Percentiles rank a stretch among this genome's conserved stretches.
Evolutionary conservation across 2,329 filamentous ascomycete species (phyloP).

Genomic region (Scolecobasidium constrictum): DNA sequence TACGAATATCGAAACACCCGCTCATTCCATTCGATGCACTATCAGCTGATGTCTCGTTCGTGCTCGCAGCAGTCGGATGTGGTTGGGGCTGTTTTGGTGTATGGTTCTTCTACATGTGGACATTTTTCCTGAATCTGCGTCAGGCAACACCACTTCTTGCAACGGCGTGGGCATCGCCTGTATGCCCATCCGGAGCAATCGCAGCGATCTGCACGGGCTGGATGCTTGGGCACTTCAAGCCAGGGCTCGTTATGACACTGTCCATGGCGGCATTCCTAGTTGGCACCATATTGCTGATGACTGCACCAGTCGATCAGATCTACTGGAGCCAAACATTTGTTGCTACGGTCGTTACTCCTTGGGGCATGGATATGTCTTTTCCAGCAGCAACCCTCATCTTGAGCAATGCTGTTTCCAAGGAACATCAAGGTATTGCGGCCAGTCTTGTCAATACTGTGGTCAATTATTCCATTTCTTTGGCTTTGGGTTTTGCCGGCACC

Average conservation of each 20-base stretch:
- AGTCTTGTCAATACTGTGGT: slow-evolving; percentile 29
- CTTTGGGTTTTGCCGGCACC: slow-evolving; percentile 31
- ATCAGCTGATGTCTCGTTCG: slow-evolving; percentile 40
- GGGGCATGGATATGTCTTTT: slow-evolving; percentile 33
- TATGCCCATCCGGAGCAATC: slow-evolving; percentile 19
- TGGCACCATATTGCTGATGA: slow-evolving; percentile 29
- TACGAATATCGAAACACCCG: slow-evolving; percentile 34
- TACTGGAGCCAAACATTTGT: slow-evolving; percentile 33
- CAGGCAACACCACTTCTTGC: slow-evolving; percentile 18
- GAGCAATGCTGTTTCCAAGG: slow-evolving; percentile 24
- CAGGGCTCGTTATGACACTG: slow-evolving; percentile 22
- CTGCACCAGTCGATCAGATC: slow-evolving; percentile 26
- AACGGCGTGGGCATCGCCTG: slow-evolving; percentile 18
- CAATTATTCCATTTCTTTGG: slow-evolving; percentile 32
- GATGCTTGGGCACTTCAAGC: slow-evolving; percentile 19
- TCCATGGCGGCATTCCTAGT: slow-evolving; percentile 20
- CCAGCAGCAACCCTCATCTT: slow-evolving; percentile 30
- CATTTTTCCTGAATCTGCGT: slow-evolving; percentile 19
- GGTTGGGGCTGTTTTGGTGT: slow-evolving; percentile 26
- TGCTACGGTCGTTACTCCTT: slow-evolving; percentile 20
- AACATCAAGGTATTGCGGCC: slow-evolving; percentile 32
- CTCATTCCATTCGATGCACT: slow-evolving; percentile 46
- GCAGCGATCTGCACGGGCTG: slow-evolving; percentile 22
- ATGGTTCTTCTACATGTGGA: slow-evolving; percentile 22
- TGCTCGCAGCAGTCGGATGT: slow-evolving; percentile 42